Base-by-base conservation (phyloP, 768 basidiomycete species). In the Pholiota microspora region DNA sequence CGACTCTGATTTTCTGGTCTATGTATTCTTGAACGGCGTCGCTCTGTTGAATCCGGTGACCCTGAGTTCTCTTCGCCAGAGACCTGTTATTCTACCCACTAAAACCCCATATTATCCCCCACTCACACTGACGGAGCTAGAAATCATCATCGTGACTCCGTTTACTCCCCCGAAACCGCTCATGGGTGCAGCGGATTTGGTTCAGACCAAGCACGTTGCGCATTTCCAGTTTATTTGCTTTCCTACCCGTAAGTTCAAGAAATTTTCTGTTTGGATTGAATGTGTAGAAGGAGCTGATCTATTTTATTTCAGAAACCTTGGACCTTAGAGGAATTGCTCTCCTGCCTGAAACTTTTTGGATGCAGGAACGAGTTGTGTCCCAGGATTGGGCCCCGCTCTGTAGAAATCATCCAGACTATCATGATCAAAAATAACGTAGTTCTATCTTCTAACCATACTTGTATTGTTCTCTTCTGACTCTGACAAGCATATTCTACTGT, bases 301-400 rank as follows among this genome's bases (percentile, higher is more conserved):
- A n/a, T n/a, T n/a, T 42, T 2, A 24, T 24, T 28, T 16, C 18
- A 51, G 51, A 44, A 18, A 18, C 3, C 7, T 42, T 51, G 16
- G 42, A 51, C 13, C 7, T 51, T 9, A 29, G 24, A 1, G 40
- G 38, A 4, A 31, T 44, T 10, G 38, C 38, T 2, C 31, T 51
- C 51, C 15, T 51, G 10, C 51, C 51, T 12, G 18, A 18, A 12
- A 35, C 23, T 32, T 51, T 44, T 42, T 51, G 51, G 51, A 16
- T 44, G 5, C 51, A 51, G 18, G 49, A 42, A 29, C 25, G 49
- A 13, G 13, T 15, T 13, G 8, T 51, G 16, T 51, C 49, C 18
- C 25, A 25, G 2, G 38, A 38, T 2, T 51, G 49, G 49, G 25
- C 28, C 24, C 49, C 49, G 3, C 13, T 51, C 36, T n/a, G 10